Percentiles rank a stretch among this genome's conserved stretches.
Conservation (phyloP, 345 rosid species). For the Dimocarpus longan region DNA sequence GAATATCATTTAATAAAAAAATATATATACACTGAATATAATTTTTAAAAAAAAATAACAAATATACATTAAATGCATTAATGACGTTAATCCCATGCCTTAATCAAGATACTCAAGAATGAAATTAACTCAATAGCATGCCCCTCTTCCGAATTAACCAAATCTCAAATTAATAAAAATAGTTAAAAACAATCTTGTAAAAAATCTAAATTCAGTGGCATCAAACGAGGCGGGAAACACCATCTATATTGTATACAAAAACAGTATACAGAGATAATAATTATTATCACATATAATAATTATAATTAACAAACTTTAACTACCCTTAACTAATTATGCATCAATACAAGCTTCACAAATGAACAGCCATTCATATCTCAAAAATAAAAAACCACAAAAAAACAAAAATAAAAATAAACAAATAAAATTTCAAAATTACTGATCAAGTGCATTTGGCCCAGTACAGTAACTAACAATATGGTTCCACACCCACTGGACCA, state of each 20-base stretch:
- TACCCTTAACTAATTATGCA: slow-evolving; percentile 22
- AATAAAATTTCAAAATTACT: slow-evolving; percentile 26
- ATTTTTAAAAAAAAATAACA: no score
- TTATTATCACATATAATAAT: slow-evolving; percentile 12
- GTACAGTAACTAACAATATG: slow-evolving; percentile 76
- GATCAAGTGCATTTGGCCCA: slow-evolving; percentile 94
- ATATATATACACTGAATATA: no score
- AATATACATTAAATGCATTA: no score
- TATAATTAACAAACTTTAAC: slow-evolving; percentile 37
- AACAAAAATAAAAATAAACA: not conserved
- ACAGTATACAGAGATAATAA: slow-evolving; percentile 21
- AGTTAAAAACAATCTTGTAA: no score
- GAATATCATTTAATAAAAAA: no score
- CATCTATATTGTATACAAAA: slow-evolving; percentile 24
- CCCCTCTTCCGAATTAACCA: no score
- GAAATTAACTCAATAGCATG: not conserved
- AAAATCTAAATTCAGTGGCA: not conserved
- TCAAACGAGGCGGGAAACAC: slow-evolving; percentile 15
- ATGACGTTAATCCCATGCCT: no score
- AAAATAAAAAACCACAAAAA: not conserved
- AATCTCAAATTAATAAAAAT: no score
- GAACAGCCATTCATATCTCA: slow-evolving; percentile 4
- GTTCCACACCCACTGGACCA: slow-evolving; percentile 98
- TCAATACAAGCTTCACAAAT: not conserved
- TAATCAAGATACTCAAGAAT: no score